Percentiles rank a stretch among this genome's conserved stretches.
Evolutionary conservation across 345 rosid species (phyloP).

Genomic region (Jatropha curcas): DNA sequence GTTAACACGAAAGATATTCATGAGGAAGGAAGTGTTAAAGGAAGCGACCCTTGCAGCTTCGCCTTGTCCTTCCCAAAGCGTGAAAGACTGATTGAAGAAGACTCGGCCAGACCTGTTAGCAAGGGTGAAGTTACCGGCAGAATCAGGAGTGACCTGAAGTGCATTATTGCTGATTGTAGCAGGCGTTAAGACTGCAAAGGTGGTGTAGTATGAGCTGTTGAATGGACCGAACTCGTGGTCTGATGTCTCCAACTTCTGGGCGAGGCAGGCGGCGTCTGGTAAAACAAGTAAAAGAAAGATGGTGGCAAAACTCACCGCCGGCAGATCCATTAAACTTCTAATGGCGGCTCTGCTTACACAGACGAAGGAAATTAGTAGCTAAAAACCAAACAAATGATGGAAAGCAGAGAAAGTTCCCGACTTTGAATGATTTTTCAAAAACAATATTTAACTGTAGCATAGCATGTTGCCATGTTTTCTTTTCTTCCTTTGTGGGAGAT

Average conservation of each 20-base stretch:
- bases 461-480: too few relatives aligned
- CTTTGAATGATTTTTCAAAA: too few relatives aligned
- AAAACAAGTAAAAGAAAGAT: neutral
- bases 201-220: conserved; percentile 16
- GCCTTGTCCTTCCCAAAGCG: conserved; percentile 35
- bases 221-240: conserved; percentile 37
- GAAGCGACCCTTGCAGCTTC: conserved; percentile 36
- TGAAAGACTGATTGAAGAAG: conserved; percentile 32
- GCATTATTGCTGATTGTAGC: conserved; percentile 45
- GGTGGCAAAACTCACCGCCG: neutral
- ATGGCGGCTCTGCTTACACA: neutral
- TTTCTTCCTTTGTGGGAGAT: too few relatives aligned
- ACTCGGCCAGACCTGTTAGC: conserved; percentile 42
- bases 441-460: too few relatives aligned
- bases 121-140: conserved; percentile 30
- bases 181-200: conserved; percentile 2
- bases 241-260: neutral
- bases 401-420: too few relatives aligned
- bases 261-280: neutral
- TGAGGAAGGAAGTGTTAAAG: conserved; percentile 50
- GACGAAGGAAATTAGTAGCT: neutral
- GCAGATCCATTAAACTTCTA: neutral
- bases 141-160: conserved; percentile 56
- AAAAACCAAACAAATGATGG: too few relatives aligned
- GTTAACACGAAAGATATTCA: conserved; percentile 37